phyloP scores from a whole-genome alignment of 352 stramenopile species.

The Pythium aristosporum region DNA sequence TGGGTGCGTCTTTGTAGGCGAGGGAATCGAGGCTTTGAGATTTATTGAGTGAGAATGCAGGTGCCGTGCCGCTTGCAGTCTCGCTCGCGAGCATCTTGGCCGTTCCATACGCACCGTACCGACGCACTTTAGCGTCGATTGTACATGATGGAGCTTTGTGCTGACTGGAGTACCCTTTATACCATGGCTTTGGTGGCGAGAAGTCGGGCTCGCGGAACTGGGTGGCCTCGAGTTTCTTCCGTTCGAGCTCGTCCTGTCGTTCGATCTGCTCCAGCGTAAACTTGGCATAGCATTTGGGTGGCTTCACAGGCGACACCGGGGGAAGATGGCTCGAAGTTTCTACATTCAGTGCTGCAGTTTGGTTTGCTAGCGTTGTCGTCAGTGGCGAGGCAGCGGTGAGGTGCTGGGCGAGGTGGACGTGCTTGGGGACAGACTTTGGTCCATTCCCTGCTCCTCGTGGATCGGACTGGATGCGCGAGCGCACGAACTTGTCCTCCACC shows the following conservation, averaged over 20 bases:
- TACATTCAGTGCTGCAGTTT: not conserved
- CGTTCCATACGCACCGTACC: conserved; percentile 50
- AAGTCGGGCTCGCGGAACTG: conserved; percentile 24
- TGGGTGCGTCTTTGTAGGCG: conserved; percentile 29
- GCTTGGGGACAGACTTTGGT: conserved; percentile 25
- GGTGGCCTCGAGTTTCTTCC: conserved; percentile 8
- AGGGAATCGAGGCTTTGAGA: conserved; percentile 42
- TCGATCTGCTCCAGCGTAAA: conserved; percentile 30
- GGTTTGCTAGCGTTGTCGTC: not conserved
- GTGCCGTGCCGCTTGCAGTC: conserved; percentile 26
- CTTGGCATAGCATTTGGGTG: conserved; percentile 32
- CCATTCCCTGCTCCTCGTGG: conserved; percentile 10
- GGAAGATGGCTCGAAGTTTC: not conserved
- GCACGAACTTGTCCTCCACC: conserved; percentile 45
- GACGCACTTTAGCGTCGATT: conserved; percentile 49
- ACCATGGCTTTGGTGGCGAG: conserved; percentile 46
- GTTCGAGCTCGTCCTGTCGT: conserved; percentile 20
- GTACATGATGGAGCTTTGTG: conserved; percentile 33
- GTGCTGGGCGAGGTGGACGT: conserved; percentile 10
- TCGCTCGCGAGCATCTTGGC: conserved; percentile 40
- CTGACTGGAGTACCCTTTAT: conserved; percentile 39
- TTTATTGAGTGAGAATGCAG: conserved; percentile 29
- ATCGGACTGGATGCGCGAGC: conserved; percentile 4
- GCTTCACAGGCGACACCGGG: conserved; percentile 25
- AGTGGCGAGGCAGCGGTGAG: not conserved